Percentiles rank a stretch among this genome's conserved stretches.
Evolutionary conservation across 75 land plant species (phyloP).

Genomic region (Pinus tabuliformis): DNA sequence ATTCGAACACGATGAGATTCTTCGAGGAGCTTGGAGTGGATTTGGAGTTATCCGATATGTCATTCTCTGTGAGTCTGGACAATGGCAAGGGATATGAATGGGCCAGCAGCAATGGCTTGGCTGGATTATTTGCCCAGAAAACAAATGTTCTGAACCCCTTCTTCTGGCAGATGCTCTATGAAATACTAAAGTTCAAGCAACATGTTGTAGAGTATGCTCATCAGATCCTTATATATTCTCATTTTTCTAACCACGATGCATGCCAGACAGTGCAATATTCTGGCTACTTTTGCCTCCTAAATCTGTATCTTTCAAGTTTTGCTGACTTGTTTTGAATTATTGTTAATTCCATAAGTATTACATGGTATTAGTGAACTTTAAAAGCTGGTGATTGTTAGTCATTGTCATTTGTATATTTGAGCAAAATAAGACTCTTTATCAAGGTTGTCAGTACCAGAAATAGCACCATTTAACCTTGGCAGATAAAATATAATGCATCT

Average conservation of each 20-base stretch:
- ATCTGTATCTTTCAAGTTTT: not conserved
- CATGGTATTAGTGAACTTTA: no score
- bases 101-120: conserved; percentile 84
- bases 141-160: conserved; percentile 63
- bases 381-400: no score
- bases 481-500: no score
- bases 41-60: conserved; percentile 93
- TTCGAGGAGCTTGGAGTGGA: conserved; percentile 87
- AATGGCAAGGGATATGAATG: conserved; percentile 81
- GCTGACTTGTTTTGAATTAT: no score
- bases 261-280: not conserved
- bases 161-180: conserved; percentile 80
- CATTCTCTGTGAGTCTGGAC: conserved; percentile 90
- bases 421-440: no score
- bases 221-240: not conserved
- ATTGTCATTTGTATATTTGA: no score
- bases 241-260: not conserved
- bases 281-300: not conserved
- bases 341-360: no score
- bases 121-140: conserved; percentile 91
- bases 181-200: conserved; percentile 78
- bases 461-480: no score
- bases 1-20: conserved; percentile 82
- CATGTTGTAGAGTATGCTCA: conserved; percentile 66
- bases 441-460: no score